Evolutionary conservation across 306 rosid species (phyloP), one percentile per base, ranked within the genome.

Genomic region (Acacia crassicarpa): DNA sequence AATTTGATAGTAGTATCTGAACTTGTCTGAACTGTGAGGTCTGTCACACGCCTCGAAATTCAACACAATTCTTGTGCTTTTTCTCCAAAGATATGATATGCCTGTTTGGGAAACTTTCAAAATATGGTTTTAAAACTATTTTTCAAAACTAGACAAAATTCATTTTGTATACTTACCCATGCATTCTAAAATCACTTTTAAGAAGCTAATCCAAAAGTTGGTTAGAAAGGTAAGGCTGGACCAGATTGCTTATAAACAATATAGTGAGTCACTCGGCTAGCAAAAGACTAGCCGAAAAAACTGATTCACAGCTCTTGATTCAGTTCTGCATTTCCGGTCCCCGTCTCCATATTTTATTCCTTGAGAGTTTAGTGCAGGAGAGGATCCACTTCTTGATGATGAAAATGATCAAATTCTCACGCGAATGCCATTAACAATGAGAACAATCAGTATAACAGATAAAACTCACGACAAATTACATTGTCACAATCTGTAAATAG

Each of bases 341-440:
- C 46, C 12, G 46, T 44, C 46, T 44, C 46, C 12, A 2, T 15
- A 15, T 48, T 14, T 4, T 54, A 9, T 54, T 54, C 4, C 61
- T 19, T 20, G 61, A 53, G 23, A 8, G 63, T n/a, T n/a, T n/a
- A 56, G 11, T 5, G 25, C 1, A 20, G 16, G 66, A 59, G 66
- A 23, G 66, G 66, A 65, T 27, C 22, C 56, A 43, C 13, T 44
- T 20, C 71, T n/a, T 23, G 23, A 7, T 8, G 13, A 62, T 75
- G 9, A 68, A 70, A 82, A 45, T 2, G 61, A 63, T 53, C 20
- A 58, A 67, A 73, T 38, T 51, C 80, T 38, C 3, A 75, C 9
- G 45, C 72, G 13, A 41, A 65, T 44, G 66, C 53, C 56, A 69
- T 74, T 43, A 85, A 49, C 27, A 54, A 2, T 32, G 76, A 81